Base-by-base conservation (phyloP, 345 rosid genomes). In the Cardiospermum halicacabum region DNA sequence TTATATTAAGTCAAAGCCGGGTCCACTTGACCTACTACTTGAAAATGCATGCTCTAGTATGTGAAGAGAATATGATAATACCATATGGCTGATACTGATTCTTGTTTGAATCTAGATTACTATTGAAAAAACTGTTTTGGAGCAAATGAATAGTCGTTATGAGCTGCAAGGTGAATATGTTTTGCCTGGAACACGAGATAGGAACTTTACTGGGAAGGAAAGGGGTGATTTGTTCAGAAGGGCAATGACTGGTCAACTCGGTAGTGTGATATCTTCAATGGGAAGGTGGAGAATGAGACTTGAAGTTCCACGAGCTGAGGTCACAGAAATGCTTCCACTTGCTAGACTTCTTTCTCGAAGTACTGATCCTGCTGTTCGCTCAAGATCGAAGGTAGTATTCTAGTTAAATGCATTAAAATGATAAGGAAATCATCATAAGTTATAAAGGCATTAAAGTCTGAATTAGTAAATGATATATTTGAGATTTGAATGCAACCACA, bases 161-260 rank as follows among this genome's bases (percentile, higher is more conserved):
- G 98, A 90, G 88, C 94, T 93, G 84, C 98, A 93, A 84, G 98
- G 97, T 18, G 98, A 93, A 84, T 93, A 93, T 84, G 98, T 93
- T 47, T 79, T 93, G 57, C 98, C 98, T 69, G 98, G 98, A 34
- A 82, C 85, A 64, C 84, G 98, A 49, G 98, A 93, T 65, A 86
- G 96, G 53, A 85, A 78, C 75, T 74, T 84, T 76, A 68, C 85
- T 66, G 89, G 82, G 51, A 85, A 90, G 75, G 89, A 77, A 75
- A 80, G 66, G 62, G 97, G 82, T 71, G 90, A 85, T 66, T 81
- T 93, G 78, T 81, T 93, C 32, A 79, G 85, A 84, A 85, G 89
- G 76, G 97, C 94, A 71, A 88, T 90, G 96, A 84, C 88, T 50
- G 98, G 98, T 32, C 97, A 90, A 72, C 80, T 90, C 27, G 85